phyloP scores from a whole-genome alignment of 1,139 yeast species.

The Blastobotrys capitulatus region DNA sequence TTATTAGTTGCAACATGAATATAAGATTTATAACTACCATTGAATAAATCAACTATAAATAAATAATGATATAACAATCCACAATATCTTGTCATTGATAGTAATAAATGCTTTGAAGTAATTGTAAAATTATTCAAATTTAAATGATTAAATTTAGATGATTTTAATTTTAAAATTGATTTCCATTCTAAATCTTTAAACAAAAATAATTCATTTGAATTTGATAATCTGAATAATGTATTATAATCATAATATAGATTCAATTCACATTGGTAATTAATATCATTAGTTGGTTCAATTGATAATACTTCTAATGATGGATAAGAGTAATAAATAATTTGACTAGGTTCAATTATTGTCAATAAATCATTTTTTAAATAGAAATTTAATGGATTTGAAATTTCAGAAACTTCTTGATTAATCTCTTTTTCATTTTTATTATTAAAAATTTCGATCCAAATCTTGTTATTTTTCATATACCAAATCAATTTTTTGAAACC shows the following conservation, averaged over 20 bases:
- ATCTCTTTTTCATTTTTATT: background rate
- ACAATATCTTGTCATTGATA: constrained; percentile 4
- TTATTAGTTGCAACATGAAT: background rate
- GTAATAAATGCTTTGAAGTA: background rate
- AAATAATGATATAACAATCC: background rate
- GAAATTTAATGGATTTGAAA: background rate
- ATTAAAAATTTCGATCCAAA: background rate
- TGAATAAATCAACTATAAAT: constrained; percentile 1
- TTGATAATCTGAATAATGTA: background rate
- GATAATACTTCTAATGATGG: background rate
- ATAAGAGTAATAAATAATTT: background rate
- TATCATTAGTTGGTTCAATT: background rate
- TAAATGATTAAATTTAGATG: background rate
- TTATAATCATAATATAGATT: background rate
- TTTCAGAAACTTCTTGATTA: background rate
- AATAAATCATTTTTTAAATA: background rate
- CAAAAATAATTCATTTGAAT: no score
- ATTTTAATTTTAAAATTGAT: no score
- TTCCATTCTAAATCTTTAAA: no score
- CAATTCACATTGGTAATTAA: background rate
- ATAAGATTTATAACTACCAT: background rate
- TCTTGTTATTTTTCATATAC: background rate
- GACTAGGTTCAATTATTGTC: background rate
- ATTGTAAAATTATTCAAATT: background rate
- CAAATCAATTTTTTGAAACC: background rate